Conservation (phyloP, 148 eudicot genomes). For the Rheum nobile region DNA sequence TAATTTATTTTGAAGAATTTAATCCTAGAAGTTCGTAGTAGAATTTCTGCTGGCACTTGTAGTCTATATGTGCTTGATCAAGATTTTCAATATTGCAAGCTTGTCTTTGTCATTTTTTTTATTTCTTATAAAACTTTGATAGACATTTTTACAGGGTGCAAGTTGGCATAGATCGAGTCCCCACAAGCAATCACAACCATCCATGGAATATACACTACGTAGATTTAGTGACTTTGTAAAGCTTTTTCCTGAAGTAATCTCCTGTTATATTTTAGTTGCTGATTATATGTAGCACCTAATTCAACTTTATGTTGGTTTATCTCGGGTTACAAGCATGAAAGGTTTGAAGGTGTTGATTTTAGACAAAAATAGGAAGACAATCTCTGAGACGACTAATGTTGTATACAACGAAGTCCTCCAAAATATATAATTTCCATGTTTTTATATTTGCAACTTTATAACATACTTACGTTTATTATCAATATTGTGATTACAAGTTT, state of each 20-base stretch:
- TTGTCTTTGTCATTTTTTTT: neutral
- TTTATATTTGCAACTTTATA: too few relatives aligned
- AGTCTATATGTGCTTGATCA: neutral
- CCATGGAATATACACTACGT: constrained; percentile 52
- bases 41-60: neutral
- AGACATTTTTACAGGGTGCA: constrained; percentile 90
- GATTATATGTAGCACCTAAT: too few relatives aligned
- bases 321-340: too few relatives aligned
- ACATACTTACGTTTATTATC: too few relatives aligned
- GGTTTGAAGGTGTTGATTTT: too few relatives aligned
- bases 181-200: constrained; percentile 74
- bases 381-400: too few relatives aligned
- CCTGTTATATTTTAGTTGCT: neutral
- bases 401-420: too few relatives aligned
- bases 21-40: neutral
- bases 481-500: too few relatives aligned
- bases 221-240: constrained; percentile 84
- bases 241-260: constrained; percentile 71
- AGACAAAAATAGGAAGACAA: too few relatives aligned
- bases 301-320: too few relatives aligned
- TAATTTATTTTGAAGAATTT: neutral
- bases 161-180: constrained; percentile 84
- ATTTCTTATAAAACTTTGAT: constrained; percentile 26
- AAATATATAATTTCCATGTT: too few relatives aligned
- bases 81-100: neutral